Percentiles rank a stretch among this genome's conserved stretches.
Evolutionary conservation across 495 filamentous ascomycete species (phyloP).

Genomic region (Podospora bellae-mahoneyi): DNA sequence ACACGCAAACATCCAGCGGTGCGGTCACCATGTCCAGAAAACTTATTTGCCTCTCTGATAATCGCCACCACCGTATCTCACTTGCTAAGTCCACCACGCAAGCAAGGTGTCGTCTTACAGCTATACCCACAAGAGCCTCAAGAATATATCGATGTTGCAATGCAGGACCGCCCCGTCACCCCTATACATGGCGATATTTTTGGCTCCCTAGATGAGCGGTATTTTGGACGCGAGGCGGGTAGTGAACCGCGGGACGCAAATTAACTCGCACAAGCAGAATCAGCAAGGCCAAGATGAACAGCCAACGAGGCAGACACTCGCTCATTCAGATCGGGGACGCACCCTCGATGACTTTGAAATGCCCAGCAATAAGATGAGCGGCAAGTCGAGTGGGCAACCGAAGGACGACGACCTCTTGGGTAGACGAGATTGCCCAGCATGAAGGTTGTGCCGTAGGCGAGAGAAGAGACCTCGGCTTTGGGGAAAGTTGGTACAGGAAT

Average conservation of each 20-base stretch:
- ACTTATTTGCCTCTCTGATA: neutral
- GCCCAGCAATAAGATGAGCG: neutral
- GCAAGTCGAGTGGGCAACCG: neutral
- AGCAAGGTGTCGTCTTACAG: neutral
- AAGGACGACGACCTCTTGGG: neutral
- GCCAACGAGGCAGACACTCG: neutral
- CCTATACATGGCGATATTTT: conserved; percentile 11
- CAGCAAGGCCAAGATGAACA: neutral
- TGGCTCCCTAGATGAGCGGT: conserved; percentile 2
- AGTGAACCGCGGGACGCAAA: conserved; percentile 7
- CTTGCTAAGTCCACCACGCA: too few relatives aligned
- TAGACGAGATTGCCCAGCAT: conserved; percentile 6
- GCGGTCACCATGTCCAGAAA: neutral
- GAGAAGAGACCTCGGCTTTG: neutral
- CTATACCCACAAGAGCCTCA: conserved; percentile 4
- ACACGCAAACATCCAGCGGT: neutral
- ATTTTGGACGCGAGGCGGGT: conserved; percentile 1
- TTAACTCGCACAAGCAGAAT: neutral
- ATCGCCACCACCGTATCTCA: neutral
- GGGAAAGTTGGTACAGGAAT: neutral
- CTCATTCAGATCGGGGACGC: neutral
- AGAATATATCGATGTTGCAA: neutral
- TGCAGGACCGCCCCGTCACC: conserved; percentile 5
- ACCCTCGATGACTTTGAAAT: neutral
- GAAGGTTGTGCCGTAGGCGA: neutral